These are phyloP conservation scores for Jatropha podagrica DNA, from an alignment of 441 rosid species.

Conservation along the genomic window DNA sequence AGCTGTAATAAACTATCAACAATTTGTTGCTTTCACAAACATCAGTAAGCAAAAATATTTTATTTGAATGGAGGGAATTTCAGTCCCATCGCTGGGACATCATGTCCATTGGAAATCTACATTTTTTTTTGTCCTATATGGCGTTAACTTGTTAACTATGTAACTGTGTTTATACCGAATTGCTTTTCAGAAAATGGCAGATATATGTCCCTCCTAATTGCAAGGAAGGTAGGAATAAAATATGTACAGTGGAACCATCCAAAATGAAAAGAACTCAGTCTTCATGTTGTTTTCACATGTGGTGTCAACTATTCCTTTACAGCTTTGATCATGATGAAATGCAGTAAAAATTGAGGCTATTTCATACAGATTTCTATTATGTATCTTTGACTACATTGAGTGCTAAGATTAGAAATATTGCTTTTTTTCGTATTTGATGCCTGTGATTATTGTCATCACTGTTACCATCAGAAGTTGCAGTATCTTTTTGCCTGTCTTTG, in stretches of 20 bases:
- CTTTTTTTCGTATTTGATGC: not conserved
- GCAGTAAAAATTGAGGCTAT: not conserved
- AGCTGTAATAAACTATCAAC: not conserved
- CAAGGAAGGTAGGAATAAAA: not conserved
- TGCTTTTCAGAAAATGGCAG: not conserved
- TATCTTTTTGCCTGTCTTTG: not conserved
- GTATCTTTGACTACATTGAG: not conserved
- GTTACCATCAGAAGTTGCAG: not conserved
- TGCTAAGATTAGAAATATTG: not conserved
- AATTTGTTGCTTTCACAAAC: constrained; percentile 1
- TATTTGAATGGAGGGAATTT: not conserved
- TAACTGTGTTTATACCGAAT: not conserved
- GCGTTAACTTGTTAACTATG: not conserved
- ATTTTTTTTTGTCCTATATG: not conserved
- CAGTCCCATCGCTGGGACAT: not conserved
- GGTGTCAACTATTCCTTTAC: not conserved
- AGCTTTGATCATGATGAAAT: not conserved
- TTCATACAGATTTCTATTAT: not conserved
- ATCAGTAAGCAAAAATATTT: not conserved
- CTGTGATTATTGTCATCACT: not conserved
- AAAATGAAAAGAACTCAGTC: not conserved
- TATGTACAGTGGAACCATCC: not conserved
- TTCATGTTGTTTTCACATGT: not conserved
- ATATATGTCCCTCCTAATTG: not conserved
- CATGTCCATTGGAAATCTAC: not conserved